A percentile compares a stretch with the other conserved stretches of the same genome.
phyloP scores from a whole-genome alignment of 768 basidiomycete species.

The Russula ochroleuca region DNA sequence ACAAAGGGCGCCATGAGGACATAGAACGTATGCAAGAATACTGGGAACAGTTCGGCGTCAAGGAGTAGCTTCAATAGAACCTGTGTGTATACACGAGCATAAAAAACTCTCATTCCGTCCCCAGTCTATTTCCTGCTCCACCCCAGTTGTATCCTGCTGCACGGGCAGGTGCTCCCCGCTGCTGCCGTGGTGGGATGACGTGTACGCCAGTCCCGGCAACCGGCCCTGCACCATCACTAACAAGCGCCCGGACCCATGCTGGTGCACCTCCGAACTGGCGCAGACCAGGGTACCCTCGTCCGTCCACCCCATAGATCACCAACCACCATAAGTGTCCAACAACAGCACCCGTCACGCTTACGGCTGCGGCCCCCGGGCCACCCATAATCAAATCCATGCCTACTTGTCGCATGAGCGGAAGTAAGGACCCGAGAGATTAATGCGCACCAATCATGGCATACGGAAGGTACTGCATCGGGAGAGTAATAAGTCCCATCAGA shows the following conservation, averaged over 20 bases:
- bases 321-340: conserved; percentile 84
- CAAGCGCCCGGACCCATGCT: conserved; percentile 25
- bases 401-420: background rate
- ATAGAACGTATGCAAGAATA: conserved; percentile 73
- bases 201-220: conserved; percentile 47
- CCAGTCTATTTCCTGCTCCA: conserved; percentile 45
- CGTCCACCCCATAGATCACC: conserved; percentile 49
- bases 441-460: conserved; percentile 56
- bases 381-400: conserved; percentile 61
- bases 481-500: conserved; percentile 70
- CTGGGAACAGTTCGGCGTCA: conserved; percentile 65
- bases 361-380: conserved; percentile 53
- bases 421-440: background rate
- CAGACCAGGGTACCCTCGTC: conserved; percentile 59
- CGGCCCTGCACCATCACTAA: conserved; percentile 35
- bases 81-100: background rate
- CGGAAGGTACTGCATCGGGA: conserved; percentile 71
- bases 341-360: conserved; percentile 62
- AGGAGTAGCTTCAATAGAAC: conserved; percentile 32
- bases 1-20: conserved; percentile 59
- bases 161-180: conserved; percentile 28
- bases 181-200: conserved; percentile 50
- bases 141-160: conserved; percentile 50
- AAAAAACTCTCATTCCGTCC: conserved; percentile 29
- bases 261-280: conserved; percentile 40